These are phyloP conservation scores for Geotrichum carabidarum DNA, from an alignment of 1,139 yeast species.

Conservation along the genomic window DNA sequence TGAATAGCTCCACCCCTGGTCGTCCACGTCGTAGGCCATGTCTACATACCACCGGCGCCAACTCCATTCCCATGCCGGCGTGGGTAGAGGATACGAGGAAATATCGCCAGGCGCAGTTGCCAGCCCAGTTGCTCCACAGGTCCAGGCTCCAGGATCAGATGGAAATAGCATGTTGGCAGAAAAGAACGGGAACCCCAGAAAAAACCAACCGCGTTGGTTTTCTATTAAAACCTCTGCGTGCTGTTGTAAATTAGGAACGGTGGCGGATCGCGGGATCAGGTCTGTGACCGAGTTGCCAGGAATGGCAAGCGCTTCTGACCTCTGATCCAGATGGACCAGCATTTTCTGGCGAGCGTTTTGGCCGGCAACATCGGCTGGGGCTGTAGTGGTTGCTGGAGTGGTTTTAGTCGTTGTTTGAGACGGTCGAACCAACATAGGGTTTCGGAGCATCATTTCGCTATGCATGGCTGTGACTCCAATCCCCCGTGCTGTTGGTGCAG, in stretches of 20 bases:
- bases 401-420: slow-evolving; percentile 1
- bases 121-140: slow-evolving; percentile 23
- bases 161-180: slow-evolving; percentile 50
- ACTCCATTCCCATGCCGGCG: slow-evolving; percentile 62
- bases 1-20: slow-evolving; percentile 72
- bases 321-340: background rate
- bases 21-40: slow-evolving; percentile 69
- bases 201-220: slow-evolving; percentile 63
- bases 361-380: background rate
- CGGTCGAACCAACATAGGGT: slow-evolving; percentile 8
- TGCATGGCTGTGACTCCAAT: slow-evolving; percentile 5
- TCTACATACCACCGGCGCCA: slow-evolving; percentile 71
- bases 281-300: background rate
- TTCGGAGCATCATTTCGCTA: slow-evolving; percentile 8
- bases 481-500: background rate
- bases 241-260: background rate
- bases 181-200: slow-evolving; percentile 61
- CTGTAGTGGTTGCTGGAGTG: background rate
- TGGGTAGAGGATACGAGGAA: slow-evolving; percentile 56
- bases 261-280: background rate
- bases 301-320: background rate
- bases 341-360: slow-evolving; percentile 3
- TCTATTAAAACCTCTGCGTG: slow-evolving; percentile 44
- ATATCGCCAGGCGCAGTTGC: slow-evolving; percentile 38
- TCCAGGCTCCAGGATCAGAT: slow-evolving; percentile 50